Conservation (phyloP, 2,329 filamentous ascomycete species). For the Aureobasidium sp. region DNA sequence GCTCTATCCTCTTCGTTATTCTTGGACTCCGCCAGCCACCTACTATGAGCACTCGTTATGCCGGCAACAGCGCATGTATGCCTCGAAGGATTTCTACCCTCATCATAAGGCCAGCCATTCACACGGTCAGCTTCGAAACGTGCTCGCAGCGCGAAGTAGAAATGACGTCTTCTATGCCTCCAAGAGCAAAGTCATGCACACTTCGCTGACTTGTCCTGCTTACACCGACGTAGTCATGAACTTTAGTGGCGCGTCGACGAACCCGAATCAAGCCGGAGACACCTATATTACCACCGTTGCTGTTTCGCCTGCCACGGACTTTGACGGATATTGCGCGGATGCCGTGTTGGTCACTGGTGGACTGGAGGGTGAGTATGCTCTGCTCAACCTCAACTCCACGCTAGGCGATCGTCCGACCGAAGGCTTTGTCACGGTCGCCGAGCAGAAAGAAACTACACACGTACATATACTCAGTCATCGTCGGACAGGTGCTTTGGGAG, state of each 20-base stretch:
- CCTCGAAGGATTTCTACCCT: slow-evolving; percentile 28
- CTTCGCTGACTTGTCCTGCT: slow-evolving; percentile 40
- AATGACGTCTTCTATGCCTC: slow-evolving; percentile 51
- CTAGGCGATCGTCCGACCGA: slow-evolving; percentile 30
- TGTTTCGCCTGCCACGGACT: slow-evolving; percentile 24
- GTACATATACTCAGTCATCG: slow-evolving; percentile 47
- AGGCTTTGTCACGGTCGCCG: slow-evolving; percentile 44
- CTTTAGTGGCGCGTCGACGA: slow-evolving; percentile 34
- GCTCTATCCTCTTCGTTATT: slow-evolving; percentile 23
- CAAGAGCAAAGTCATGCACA: slow-evolving; percentile 42
- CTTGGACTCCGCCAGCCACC: not conserved
- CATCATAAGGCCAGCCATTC: slow-evolving; percentile 44
- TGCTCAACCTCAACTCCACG: slow-evolving; percentile 37
- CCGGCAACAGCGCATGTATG: slow-evolving; percentile 22
- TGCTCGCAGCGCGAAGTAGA: slow-evolving; percentile 47
- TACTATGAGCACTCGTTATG: not conserved
- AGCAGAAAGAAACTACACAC: slow-evolving; percentile 53
- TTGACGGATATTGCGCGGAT: slow-evolving; percentile 25
- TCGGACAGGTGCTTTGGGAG: slow-evolving; percentile 39
- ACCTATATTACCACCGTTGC: slow-evolving; percentile 49
- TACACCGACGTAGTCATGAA: slow-evolving; percentile 42
- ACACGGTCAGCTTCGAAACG: slow-evolving; percentile 55
- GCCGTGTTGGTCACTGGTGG: slow-evolving; percentile 49
- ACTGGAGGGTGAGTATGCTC: slow-evolving; percentile 51
- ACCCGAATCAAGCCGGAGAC: slow-evolving; percentile 31